Evolutionary conservation across 2,329 filamentous ascomycete species (phyloP), one percentile per base, ranked within the genome.

Genomic region (Aspergillus bombycis): DNA sequence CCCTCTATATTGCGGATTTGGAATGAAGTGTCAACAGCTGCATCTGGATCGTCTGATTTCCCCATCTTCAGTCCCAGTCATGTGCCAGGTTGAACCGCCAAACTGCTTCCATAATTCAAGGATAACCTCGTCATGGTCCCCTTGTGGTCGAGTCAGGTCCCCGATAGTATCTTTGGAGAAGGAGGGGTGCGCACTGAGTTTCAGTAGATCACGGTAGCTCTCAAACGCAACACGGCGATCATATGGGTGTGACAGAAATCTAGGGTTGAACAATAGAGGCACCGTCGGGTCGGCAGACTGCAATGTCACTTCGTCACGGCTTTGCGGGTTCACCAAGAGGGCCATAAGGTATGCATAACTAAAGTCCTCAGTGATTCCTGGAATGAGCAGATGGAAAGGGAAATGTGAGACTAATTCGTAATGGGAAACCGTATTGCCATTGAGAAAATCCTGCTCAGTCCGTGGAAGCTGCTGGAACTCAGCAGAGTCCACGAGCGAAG

Each of bases 21-120:
- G 67, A 80, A 81, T 6, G 71, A 60, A 0, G 67, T 75, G 69
- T 87, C 84, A 10, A 87, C 84, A 32, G 78, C 83, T 1, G 82
- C 80, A 32, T 80, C 77, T 0, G 62, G 60, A 9, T 83, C 81
- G 1, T 71, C 78, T 0, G 61, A 41, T 64, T 74, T 80, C 0
- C 86, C 86, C 86, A 89, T 89, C 71, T 83, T 83, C 5, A 79
- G 86, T 89, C 0, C 85, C 83, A 0, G 79, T 84, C 82, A 82
- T 87, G 71, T 85, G 86, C 83, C 81, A 88, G 62, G 77, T 84
- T 2, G 80, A 84, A 36, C 72, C 77, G 21, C 79, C 75, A 28
- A 73, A 81, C 30, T 81, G 72, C 59, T 74, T 76, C 80, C 80
- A 86, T 66, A 80, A 77, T n/a, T 79, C 78, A 28, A 80, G 64